Conservation (phyloP, 176 grass and related monocot genomes). For the Pontederia crassipes region DNA sequence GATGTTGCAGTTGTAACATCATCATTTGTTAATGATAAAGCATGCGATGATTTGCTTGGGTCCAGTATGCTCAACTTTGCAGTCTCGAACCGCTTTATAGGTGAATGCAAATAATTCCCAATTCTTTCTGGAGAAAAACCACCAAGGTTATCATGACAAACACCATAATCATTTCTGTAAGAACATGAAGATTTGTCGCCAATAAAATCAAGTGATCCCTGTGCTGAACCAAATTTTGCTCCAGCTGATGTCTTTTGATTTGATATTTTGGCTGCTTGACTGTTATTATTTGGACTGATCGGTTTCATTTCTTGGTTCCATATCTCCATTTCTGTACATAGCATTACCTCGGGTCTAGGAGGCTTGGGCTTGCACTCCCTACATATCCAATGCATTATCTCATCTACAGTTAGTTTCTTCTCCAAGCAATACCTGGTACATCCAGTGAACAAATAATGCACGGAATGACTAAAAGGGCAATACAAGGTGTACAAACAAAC, state of each 20-base stretch:
- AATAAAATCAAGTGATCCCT: no score
- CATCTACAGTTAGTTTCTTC: neutral
- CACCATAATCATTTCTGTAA: neutral
- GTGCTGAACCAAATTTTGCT: neutral
- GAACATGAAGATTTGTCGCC: neutral
- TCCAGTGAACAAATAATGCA: neutral
- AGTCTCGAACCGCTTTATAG: no score
- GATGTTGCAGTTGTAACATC: no score
- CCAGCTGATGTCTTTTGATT: neutral
- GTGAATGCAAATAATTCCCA: slow-evolving; percentile 10
- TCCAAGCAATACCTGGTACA: slow-evolving; percentile 32
- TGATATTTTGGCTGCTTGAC: neutral
- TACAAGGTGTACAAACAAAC: neutral
- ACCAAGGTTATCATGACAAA: no score
- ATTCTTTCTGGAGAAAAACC: neutral
- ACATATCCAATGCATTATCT: slow-evolving; percentile 17
- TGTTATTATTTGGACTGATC: neutral
- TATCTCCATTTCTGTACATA: neutral
- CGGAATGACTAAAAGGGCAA: neutral
- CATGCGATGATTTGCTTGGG: no score
- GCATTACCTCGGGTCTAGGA: neutral
- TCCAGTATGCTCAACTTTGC: no score
- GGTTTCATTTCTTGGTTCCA: neutral
- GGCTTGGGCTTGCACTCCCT: slow-evolving; percentile 11
- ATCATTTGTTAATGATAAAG: no score